These are phyloP conservation scores for Dimargaris xerosporica DNA, from an alignment of 192 early-diverging fungal species.

Conservation along the genomic window DNA sequence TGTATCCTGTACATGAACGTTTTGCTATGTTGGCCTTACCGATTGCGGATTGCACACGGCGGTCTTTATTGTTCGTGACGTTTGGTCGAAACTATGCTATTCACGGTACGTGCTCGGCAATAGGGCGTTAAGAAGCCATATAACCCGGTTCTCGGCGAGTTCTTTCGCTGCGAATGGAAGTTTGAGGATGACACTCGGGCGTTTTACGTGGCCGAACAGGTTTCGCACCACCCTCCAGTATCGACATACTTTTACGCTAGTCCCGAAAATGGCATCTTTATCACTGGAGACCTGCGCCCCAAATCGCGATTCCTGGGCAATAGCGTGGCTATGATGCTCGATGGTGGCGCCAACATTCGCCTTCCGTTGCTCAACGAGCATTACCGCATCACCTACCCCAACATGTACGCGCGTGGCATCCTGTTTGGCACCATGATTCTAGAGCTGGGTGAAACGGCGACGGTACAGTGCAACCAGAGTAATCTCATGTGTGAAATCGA, in stretches of 20 bases:
- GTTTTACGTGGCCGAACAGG: constrained; percentile 78
- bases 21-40: too few relatives aligned
- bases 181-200: constrained; percentile 54
- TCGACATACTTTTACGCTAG: constrained; percentile 69
- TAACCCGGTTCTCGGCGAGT: constrained; percentile 86
- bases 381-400: constrained; percentile 75
- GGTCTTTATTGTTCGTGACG: too few relatives aligned
- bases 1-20: too few relatives aligned
- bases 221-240: constrained; percentile 88
- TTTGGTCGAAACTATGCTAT: too few relatives aligned
- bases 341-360: constrained; percentile 45
- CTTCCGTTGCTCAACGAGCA: constrained; percentile 38
- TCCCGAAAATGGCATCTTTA: constrained; percentile 63
- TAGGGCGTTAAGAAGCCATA: constrained; percentile 84
- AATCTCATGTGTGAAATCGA: constrained; percentile 73
- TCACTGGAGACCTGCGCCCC: constrained; percentile 69
- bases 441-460: constrained; percentile 75
- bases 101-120: too few relatives aligned
- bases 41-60: too few relatives aligned
- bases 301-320: constrained; percentile 82
- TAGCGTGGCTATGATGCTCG: constrained; percentile 77
- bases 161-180: constrained; percentile 70
- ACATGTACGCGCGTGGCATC: constrained; percentile 85
- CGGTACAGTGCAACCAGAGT: constrained; percentile 50
- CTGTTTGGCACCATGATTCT: constrained; percentile 88